Percentiles rank a stretch among this genome's conserved stretches.
Evolutionary conservation across 2,329 filamentous ascomycete genomes (phyloP).

Genomic region (Trichoderma oligosporum): DNA sequence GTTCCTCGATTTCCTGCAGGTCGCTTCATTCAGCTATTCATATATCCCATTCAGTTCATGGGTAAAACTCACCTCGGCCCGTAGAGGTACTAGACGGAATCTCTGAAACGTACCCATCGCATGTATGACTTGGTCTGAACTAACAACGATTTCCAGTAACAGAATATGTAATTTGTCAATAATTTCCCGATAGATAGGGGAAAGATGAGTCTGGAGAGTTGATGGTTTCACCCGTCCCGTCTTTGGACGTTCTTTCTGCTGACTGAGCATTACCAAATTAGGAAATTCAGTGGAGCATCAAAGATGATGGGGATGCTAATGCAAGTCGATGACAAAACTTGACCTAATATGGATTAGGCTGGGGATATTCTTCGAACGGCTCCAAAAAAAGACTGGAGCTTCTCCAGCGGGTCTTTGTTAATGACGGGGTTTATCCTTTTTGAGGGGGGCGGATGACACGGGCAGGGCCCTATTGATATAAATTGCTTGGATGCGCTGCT

Average conservation of each 20-base stretch:
- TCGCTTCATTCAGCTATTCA: not conserved
- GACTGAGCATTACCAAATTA: constrained; percentile 3
- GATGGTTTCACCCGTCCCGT: not conserved
- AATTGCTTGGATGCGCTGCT: no score
- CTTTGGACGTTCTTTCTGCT: constrained; percentile 6
- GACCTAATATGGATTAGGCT: not conserved
- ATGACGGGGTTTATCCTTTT: not conserved
- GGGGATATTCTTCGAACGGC: not conserved
- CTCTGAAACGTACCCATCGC: constrained; percentile 23
- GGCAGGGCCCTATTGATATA: no score
- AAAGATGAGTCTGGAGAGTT: constrained; percentile 5
- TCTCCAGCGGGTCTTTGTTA: not conserved
- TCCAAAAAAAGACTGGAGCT: not conserved
- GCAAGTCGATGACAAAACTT: constrained; percentile 9
- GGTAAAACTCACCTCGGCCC: constrained; percentile 21
- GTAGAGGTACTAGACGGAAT: constrained; percentile 23
- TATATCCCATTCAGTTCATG: not conserved
- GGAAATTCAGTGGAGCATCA: constrained; percentile 3
- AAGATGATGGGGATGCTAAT: not conserved
- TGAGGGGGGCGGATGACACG: not conserved
- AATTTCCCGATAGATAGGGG: not conserved
- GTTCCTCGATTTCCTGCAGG: constrained; percentile 10
- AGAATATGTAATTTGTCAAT: not conserved
- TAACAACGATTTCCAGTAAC: not conserved
- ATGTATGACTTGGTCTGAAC: not conserved